Base-by-base conservation (phyloP, 176 grass and related monocot genomes). In the Puya raimondii region DNA sequence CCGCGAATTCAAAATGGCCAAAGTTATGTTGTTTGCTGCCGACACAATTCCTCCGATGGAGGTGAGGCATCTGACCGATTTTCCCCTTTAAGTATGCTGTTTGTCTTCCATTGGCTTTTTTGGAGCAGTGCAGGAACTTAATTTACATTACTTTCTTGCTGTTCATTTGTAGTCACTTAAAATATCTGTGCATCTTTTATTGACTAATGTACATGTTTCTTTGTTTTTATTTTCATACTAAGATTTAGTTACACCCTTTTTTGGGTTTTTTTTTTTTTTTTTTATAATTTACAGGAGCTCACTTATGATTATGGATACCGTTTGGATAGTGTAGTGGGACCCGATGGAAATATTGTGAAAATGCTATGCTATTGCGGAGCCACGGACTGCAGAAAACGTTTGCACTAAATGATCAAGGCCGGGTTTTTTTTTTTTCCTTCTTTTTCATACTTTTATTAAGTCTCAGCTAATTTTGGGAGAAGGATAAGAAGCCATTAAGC, bases 21-120 rank as follows among this genome's bases (percentile, higher is more conserved):
- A 90, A 76, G 74, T 97, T 50, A 88, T 76, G 50, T 84, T 92
- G 25, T 97, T 97, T 53, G 94, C 94, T 64, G 94, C 94, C 3
- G 94, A 97, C 69, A 92, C 84, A 20, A 92, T 97, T 73, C 86
- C 88, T 67, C 94, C 94, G 10, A 83, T 97, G 72, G 80, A 97
- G 89, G 94, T 92, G 33, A 85, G 64, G 17, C 18, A 7, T 18
- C 64, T 25, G 3, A 48, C 16, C 1, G 47, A 13, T 11, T 61
- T 10, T 4, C 20, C 12, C 0, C 26, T 20, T 9, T 49, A 65
- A 8, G 15, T 59, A 59, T 59, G 26, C 49, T 74, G 17, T 6
- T 64, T 10, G 47, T 11, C 10, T 50, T 42, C 33, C 1, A 42
- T 42, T 8, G 33, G 33, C 33, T 42, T 42, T 42, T 42, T 1